Evolutionary conservation across 345 rosid species (phyloP), one percentile per base, ranked within the genome.

Genomic region (Microcos paniculata): DNA sequence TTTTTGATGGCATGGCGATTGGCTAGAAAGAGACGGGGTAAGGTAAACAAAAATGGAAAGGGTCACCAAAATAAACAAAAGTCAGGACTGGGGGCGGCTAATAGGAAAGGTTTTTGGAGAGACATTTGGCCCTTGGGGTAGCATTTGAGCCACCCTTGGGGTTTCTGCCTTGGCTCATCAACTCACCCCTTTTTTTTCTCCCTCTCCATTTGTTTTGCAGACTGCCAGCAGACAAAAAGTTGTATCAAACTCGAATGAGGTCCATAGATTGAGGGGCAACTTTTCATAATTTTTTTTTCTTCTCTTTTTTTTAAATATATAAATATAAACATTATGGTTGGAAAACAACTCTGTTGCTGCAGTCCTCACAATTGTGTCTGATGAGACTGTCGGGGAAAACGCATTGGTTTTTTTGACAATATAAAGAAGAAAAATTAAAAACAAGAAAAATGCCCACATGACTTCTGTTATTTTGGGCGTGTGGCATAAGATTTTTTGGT

Each of bases 51-150:
- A 70, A 68, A 49, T 14, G 33, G 79, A 33, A 82, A 73, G 80
- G 85, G 88, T 66, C 84, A 64, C 69, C 24, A 26, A 59, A 72
- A 49, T n/a, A n/a, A 11, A 31, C 23, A 49, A 8, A 28, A 46
- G 75, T 21, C 67, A 30, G 74, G 70, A 74, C 81, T 49, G 64
- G 80, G 71, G 84, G 82, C 81, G 89, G 85, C 93, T 77, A 64
- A 48, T 75, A 0, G 79, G 63, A 45, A 68, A 49, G 6, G 40
- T 2, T 35, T 35, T 35, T 35, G 40, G 40, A 35, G 55, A 48
- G 53, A 62, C 75, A 33, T 18, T 18, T 87, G 83, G 78, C 87
- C 92, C 82, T 84, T 90, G 78, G 88, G 82, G 30, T 79, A 75
- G 43, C 71, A 82, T 51, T 81, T 80, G 91, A 88, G 92, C 86